These are phyloP conservation scores for Colletotrichum sidae DNA, from an alignment of 2,329 filamentous ascomycete genomes.

Conservation along the genomic window DNA sequence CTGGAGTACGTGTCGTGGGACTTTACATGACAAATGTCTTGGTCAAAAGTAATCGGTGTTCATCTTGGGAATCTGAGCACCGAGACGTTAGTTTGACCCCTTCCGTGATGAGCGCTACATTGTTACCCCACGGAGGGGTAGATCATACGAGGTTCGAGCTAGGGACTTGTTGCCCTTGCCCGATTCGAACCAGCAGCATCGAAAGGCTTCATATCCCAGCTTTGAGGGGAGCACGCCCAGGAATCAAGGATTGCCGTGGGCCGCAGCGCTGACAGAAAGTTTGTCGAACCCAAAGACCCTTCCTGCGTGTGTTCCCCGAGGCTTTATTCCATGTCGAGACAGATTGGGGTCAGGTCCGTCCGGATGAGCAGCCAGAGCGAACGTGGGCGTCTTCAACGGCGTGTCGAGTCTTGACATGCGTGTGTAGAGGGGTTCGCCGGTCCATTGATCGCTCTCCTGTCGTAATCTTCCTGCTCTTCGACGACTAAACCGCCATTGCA, in stretches of 20 bases:
- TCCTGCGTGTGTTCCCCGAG: constrained; percentile 7
- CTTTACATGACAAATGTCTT: too few relatives aligned
- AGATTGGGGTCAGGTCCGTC: not conserved
- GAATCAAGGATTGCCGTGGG: constrained; percentile 18
- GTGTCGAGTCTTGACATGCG: too few relatives aligned
- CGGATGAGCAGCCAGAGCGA: too few relatives aligned
- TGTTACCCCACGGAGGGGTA: constrained; percentile 19
- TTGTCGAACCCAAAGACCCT: constrained; percentile 10
- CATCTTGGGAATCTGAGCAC: too few relatives aligned
- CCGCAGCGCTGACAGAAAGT: constrained; percentile 35
- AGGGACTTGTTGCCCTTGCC: constrained; percentile 12
- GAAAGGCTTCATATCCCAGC: not conserved
- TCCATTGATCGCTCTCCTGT: not conserved
- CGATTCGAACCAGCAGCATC: too few relatives aligned
- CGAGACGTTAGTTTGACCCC: constrained; percentile 15
- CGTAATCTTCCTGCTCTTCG: not conserved
- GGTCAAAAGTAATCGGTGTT: too few relatives aligned
- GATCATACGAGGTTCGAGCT: constrained; percentile 26
- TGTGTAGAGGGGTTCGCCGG: not conserved
- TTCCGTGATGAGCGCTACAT: constrained; percentile 4
- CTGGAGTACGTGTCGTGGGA: too few relatives aligned
- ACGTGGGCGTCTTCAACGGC: too few relatives aligned
- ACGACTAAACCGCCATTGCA: constrained; percentile 2
- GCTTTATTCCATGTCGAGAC: not conserved
- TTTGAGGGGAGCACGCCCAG: constrained; percentile 3